Conservation (phyloP, 108 stramenopile species). For the Mediolabrus comicus region DNA sequence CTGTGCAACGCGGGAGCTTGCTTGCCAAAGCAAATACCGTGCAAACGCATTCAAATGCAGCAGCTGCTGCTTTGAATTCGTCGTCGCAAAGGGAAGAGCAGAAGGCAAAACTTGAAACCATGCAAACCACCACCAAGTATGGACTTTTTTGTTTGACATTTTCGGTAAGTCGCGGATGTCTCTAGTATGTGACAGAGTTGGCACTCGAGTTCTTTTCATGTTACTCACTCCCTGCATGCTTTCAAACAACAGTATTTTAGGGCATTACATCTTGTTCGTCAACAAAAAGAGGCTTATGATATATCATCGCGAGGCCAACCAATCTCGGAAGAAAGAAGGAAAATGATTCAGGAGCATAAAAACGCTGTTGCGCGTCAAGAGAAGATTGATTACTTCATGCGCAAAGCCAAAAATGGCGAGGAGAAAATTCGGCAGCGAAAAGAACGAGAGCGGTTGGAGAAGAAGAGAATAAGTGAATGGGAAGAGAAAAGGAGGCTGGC, state of each 20-base stretch:
- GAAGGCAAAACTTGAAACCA: background rate
- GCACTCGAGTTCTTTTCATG: no score
- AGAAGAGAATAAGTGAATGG: slow-evolving; percentile 4
- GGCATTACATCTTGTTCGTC: slow-evolving; percentile 9
- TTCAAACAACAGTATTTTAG: no score
- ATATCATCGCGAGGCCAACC: slow-evolving; percentile 1
- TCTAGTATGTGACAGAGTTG: no score
- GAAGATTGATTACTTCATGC: slow-evolving; percentile 26
- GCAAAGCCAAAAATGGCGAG: slow-evolving; percentile 27
- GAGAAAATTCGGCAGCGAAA: slow-evolving; percentile 11
- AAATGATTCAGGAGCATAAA: slow-evolving; percentile 29
- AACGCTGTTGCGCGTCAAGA: slow-evolving; percentile 19
- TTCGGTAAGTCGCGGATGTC: no score
- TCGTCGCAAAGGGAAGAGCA: background rate
- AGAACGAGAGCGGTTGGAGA: slow-evolving; percentile 30
- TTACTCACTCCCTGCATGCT: no score
- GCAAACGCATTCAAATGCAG: slow-evolving; percentile 18
- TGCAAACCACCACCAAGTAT: slow-evolving; percentile 22
- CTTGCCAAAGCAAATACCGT: slow-evolving; percentile 6
- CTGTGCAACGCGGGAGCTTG: slow-evolving; percentile 12
- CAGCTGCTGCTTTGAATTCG: slow-evolving; percentile 8
- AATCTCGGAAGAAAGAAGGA: slow-evolving; percentile 10
- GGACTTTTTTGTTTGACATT: slow-evolving; percentile 31
- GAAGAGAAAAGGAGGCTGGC: slow-evolving; percentile 11
- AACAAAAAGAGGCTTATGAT: slow-evolving; percentile 20